Percentiles rank a stretch among this genome's conserved stretches.
These are phyloP conservation scores for Verticillium tricorpus DNA, from an alignment of 2,329 filamentous ascomycete genomes.

Conservation along the genomic window DNA sequence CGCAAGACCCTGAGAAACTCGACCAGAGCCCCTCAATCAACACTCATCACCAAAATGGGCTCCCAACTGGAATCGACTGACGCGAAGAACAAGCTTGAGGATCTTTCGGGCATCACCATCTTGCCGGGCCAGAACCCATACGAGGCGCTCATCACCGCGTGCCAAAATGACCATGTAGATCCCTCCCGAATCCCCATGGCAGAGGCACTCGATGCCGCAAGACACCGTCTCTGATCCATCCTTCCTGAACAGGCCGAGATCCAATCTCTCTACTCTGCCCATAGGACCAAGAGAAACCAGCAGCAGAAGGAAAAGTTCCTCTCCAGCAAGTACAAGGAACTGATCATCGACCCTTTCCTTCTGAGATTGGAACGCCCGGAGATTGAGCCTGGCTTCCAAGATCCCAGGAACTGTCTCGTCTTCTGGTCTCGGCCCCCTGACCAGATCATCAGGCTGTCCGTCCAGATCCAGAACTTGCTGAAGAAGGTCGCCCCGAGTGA, in stretches of 20 bases:
- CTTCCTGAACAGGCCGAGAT: constrained; percentile 53
- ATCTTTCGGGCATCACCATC: constrained; percentile 46
- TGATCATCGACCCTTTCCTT: constrained; percentile 73
- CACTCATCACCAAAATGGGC: constrained; percentile 21
- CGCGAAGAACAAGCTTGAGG: constrained; percentile 46
- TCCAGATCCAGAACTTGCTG: constrained; percentile 63
- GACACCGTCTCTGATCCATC: neutral
- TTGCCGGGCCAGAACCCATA: constrained; percentile 67
- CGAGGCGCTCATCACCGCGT: constrained; percentile 65
- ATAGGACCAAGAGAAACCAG: constrained; percentile 69
- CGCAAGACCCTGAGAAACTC: neutral
- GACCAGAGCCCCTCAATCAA: neutral
- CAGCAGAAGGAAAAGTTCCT: constrained; percentile 75
- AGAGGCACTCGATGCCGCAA: neutral
- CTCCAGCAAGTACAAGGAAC: constrained; percentile 59
- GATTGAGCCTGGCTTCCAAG: constrained; percentile 64
- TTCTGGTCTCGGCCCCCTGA: constrained; percentile 83
- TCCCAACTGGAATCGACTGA: constrained; percentile 33
- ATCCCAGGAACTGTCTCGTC: constrained; percentile 76
- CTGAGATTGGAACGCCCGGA: constrained; percentile 60
- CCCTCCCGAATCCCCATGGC: neutral
- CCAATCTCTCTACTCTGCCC: constrained; percentile 66
- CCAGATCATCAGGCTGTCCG: constrained; percentile 63
- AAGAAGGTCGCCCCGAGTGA: constrained; percentile 63
- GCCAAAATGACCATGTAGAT: constrained; percentile 62